Evolutionary conservation across 306 rosid species (phyloP).

Genomic region (Cicer chorassanicum): DNA sequence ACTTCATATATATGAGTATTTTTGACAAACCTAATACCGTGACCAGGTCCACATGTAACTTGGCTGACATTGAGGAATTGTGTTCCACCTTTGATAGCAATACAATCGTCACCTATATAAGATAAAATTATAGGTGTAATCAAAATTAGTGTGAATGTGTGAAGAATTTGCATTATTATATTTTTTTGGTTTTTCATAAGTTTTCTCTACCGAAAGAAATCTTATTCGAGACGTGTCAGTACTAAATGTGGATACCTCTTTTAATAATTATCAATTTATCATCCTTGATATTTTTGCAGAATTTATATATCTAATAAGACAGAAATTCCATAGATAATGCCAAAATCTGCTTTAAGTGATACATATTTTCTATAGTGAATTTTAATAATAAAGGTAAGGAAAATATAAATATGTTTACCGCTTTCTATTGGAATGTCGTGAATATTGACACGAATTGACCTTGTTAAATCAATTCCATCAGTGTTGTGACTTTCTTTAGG

Average conservation of each 20-base stretch:
- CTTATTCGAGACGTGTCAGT: no score
- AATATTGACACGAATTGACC: background rate
- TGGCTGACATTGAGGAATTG: conserved; percentile 13
- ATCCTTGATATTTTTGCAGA: no score
- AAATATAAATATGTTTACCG: background rate
- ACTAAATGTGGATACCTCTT: no score
- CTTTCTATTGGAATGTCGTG: background rate
- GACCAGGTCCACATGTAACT: conserved; percentile 61
- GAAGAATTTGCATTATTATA: no score
- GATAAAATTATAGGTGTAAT: background rate
- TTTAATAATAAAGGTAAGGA: no score
- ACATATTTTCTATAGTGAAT: no score
- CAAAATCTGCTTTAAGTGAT: no score
- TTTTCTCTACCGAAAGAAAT: no score
- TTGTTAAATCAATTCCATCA: conserved; percentile 45
- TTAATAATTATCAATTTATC: no score
- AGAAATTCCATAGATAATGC: no score
- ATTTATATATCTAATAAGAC: no score
- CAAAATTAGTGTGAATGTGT: background rate
- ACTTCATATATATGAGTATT: background rate
- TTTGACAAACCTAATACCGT: conserved; percentile 58
- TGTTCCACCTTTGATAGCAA: conserved; percentile 52
- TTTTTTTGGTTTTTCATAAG: no score
- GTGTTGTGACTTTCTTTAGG: conserved; percentile 44
- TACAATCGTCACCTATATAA: conserved; percentile 60